These are phyloP conservation scores for Aspergillus sp. DNA, from an alignment of 2,329 filamentous ascomycete species.

Conservation along the genomic window DNA sequence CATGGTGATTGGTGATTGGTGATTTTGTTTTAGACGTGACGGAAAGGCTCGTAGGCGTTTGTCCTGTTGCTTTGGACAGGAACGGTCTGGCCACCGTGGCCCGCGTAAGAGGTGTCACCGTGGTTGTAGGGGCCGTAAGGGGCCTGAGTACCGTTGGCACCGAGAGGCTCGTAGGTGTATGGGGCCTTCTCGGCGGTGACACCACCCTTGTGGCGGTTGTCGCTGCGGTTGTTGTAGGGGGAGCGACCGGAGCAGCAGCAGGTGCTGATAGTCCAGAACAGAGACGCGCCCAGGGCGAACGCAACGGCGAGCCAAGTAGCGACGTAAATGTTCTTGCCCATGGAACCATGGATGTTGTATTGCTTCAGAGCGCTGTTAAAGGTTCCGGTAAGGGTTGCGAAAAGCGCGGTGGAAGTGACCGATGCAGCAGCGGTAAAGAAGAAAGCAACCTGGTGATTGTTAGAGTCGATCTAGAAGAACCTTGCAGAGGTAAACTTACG, in stretches of 20 bases:
- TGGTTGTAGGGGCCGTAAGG: conserved; percentile 16
- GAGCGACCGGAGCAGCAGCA: conserved; percentile 82
- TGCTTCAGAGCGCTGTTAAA: conserved; percentile 63
- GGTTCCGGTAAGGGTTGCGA: conserved; percentile 63
- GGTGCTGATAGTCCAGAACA: conserved; percentile 89
- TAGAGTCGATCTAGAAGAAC: too few relatives aligned
- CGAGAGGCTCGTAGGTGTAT: conserved; percentile 56
- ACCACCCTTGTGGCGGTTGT: conserved; percentile 34
- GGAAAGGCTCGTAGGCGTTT: conserved; percentile 34
- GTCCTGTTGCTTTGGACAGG: conserved; percentile 20
- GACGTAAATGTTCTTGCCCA: conserved; percentile 67
- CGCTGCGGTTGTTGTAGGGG: conserved; percentile 36
- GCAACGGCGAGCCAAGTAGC: conserved; percentile 75
- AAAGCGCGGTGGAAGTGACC: conserved; percentile 69
- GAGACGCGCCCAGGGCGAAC: conserved; percentile 66
- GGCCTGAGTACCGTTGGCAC: conserved; percentile 15
- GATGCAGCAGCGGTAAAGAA: conserved; percentile 62
- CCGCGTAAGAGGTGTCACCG: conserved; percentile 23
- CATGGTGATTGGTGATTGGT: too few relatives aligned
- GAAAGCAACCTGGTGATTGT: conserved; percentile 38
- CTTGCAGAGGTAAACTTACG: conserved; percentile 49
- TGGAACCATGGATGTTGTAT: conserved; percentile 64
- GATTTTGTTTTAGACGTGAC: conserved; percentile 23
- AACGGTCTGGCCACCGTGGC: conserved; percentile 13
- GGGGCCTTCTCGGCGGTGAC: conserved; percentile 56